Percentiles rank a stretch among this genome's conserved stretches.
Conservation (phyloP, 2,329 filamentous ascomycete genomes). For the Aspergillus carbonarius region DNA sequence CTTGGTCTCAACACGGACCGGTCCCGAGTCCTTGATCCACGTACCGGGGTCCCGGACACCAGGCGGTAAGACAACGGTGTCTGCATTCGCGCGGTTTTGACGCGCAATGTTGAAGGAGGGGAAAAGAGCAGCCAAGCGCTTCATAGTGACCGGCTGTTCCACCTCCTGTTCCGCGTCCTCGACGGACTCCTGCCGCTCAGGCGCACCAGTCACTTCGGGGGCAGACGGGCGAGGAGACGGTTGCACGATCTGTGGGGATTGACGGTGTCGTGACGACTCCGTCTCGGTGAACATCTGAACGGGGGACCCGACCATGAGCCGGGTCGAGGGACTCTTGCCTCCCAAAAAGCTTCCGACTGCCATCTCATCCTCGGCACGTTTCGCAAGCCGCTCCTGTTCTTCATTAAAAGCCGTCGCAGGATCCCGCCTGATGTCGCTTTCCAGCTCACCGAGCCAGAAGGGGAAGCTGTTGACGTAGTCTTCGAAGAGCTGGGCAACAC, state of each 20-base stretch:
- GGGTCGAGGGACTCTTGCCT: conserved; percentile 37
- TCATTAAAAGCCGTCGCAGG: conserved; percentile 87
- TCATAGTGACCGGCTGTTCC: conserved; percentile 50
- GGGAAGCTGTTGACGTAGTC: conserved; percentile 94
- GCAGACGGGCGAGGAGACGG: conserved; percentile 25
- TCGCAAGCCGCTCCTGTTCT: conserved; percentile 80
- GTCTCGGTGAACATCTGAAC: conserved; percentile 27
- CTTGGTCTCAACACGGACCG: conserved; percentile 91
- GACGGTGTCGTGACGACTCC: conserved; percentile 22
- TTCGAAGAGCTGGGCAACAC: conserved; percentile 86
- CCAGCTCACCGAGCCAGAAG: conserved; percentile 91
- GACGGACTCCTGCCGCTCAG: conserved; percentile 37
- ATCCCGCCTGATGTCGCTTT: conserved; percentile 90
- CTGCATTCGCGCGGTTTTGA: conserved; percentile 60
- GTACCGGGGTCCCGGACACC: conserved; percentile 81
- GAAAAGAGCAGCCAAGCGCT: conserved; percentile 67
- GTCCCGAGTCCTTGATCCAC: conserved; percentile 94
- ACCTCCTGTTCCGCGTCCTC: conserved; percentile 16
- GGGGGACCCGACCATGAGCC: conserved; percentile 36
- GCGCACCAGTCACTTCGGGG: conserved; percentile 42
- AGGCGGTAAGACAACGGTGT: conserved; percentile 66
- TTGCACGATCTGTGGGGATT: conserved; percentile 28
- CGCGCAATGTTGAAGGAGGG: conserved; percentile 80
- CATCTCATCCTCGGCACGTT: conserved; percentile 79
- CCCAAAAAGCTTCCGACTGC: conserved; percentile 87